phyloP scores from a whole-genome alignment of 2,329 filamentous ascomycete species.

The Fusarium pseudograminearum region DNA sequence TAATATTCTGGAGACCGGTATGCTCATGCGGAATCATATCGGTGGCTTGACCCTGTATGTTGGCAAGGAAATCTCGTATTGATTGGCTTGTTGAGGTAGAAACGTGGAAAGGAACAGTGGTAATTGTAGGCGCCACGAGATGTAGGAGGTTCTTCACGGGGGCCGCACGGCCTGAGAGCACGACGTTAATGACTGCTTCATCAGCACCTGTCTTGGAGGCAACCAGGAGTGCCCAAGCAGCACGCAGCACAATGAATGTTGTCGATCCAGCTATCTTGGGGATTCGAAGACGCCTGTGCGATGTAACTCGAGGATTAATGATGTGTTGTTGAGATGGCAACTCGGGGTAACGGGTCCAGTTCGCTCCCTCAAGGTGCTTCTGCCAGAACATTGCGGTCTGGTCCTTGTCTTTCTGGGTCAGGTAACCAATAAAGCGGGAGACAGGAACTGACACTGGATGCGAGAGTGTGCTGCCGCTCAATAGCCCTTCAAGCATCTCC shows the following conservation, averaged over 20 bases:
- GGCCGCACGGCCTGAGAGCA: background rate
- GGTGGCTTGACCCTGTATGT: background rate
- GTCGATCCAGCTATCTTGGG: background rate
- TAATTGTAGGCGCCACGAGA: constrained; percentile 3
- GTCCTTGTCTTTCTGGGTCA: background rate
- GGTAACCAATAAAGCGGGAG: constrained; percentile 2
- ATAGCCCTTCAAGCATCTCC: background rate
- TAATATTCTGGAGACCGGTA: constrained; percentile 1
- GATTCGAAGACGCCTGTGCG: background rate
- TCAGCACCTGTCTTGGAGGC: background rate
- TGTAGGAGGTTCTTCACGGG: background rate
- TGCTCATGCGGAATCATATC: constrained; percentile 4
- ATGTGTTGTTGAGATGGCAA: constrained; percentile 5
- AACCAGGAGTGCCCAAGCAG: constrained; percentile 9
- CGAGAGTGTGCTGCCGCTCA: background rate
- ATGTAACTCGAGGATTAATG: constrained; percentile 4
- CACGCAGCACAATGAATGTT: constrained; percentile 2
- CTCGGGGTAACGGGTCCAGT: constrained; percentile 1
- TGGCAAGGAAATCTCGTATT: background rate
- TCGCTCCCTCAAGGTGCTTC: background rate
- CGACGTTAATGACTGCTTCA: background rate
- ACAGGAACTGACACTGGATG: background rate
- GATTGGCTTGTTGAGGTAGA: background rate
- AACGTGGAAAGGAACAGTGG: constrained; percentile 7
- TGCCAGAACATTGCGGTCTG: constrained; percentile 1